Evolutionary conservation across 2,329 filamentous ascomycete species (phyloP), one percentile per base, ranked within the genome.

Genomic region (Hypoxylon rubiginosum): DNA sequence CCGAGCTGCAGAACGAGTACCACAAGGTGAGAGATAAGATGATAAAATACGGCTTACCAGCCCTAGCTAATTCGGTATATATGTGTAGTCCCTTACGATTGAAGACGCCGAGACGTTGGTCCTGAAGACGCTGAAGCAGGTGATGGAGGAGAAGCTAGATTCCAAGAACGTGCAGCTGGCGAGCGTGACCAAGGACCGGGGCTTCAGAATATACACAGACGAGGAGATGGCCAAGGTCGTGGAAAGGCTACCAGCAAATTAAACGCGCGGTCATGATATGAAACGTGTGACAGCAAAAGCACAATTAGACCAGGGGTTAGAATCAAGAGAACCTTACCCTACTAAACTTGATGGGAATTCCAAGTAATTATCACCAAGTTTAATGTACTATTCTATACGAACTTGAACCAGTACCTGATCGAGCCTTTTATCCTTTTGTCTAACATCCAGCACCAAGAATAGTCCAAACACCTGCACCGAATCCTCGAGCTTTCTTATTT

Each of bases 131-230:
- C 82, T 99, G 80, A 99, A 98, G 88, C 96, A 99, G 84, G 96
- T 99, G 73, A 99, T 99, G 96, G 96, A 99, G 84, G 96, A 99
- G 89, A 99, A 99, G 85, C 87, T 99, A 66, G 96, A 99, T 79
- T 88, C 94, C 70, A 99, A 99, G 89, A 99, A 99, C 78, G 96
- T 99, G 71, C 96, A 99, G 85, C 82, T 99, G 73, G 96, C 96
- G 58, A 98, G 95, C 78, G 96, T 99, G 62, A 99, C 96, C 69
- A 97, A 94, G 86, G 95, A 97, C 72, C 95, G 92, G 83, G 96
- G 96, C 61, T 99, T 99, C 87, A 91, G 93, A 84, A 97, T 99
- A 89, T 99, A 99, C 86, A 92, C 91, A 63, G 96, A 99, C 76
- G 93, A 95, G 77, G 95, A 98, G 85, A 99, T 99, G 96, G 92